Percentiles rank a stretch among this genome's conserved stretches.
These are phyloP conservation scores for Phytophthora sp. DNA, from an alignment of 352 stramenopile species.

Conservation along the genomic window DNA sequence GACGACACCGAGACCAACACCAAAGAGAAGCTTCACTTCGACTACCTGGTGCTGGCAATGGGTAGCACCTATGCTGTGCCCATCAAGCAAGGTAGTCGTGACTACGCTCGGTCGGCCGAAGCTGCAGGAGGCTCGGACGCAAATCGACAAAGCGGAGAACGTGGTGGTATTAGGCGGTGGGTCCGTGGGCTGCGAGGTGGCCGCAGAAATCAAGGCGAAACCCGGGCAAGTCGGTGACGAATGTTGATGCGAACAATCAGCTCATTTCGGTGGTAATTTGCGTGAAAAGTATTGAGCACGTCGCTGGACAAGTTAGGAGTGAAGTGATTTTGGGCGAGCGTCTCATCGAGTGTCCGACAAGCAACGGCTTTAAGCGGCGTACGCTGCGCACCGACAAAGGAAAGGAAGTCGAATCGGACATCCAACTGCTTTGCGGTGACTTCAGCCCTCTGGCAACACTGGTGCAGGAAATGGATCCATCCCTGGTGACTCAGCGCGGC, in stretches of 20 bases:
- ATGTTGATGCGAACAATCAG: constrained; percentile 42
- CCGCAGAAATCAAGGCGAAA: constrained; percentile 62
- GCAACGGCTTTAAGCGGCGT: constrained; percentile 45
- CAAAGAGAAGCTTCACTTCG: constrained; percentile 47
- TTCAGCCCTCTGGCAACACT: constrained; percentile 41
- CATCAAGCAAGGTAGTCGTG: constrained; percentile 46
- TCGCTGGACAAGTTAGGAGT: constrained; percentile 48
- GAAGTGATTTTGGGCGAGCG: constrained; percentile 61
- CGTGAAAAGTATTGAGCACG: constrained; percentile 50
- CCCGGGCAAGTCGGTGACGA: constrained; percentile 62
- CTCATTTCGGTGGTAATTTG: constrained; percentile 49
- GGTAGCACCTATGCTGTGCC: constrained; percentile 61
- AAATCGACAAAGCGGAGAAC: constrained; percentile 50
- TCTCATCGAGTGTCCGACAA: constrained; percentile 44
- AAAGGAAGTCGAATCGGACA: constrained; percentile 56
- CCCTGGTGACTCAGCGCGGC: constrained; percentile 43
- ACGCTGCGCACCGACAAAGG: constrained; percentile 55
- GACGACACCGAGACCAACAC: constrained; percentile 31
- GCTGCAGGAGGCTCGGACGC: constrained; percentile 41
- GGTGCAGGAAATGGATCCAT: constrained; percentile 46
- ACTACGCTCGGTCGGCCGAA: constrained; percentile 34
- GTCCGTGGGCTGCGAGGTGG: constrained; percentile 63
- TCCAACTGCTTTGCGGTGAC: constrained; percentile 55
- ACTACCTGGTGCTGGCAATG: constrained; percentile 72
- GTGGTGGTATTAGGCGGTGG: constrained; percentile 69